Evolutionary conservation across 441 rosid genomes (phyloP).

Genomic region (Pelargonium australe): DNA sequence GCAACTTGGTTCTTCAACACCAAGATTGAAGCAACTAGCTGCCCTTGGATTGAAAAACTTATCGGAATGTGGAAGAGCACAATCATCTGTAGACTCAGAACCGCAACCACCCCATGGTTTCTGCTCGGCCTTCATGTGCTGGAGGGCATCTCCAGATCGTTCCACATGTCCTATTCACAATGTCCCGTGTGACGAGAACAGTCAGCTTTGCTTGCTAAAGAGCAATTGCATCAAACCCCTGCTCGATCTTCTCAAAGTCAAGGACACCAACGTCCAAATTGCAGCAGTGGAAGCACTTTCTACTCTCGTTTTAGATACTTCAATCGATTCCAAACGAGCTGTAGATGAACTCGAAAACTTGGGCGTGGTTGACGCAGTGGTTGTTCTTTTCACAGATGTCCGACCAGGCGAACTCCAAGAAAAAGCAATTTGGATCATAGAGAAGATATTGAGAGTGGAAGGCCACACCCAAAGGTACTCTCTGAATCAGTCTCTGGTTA

Average conservation of each 20-base stretch:
- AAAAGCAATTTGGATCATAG: slow-evolving; percentile 33
- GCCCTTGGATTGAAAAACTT: slow-evolving; percentile 34
- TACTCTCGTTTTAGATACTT: slow-evolving; percentile 27
- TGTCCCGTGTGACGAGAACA: slow-evolving; percentile 22
- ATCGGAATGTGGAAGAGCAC: slow-evolving; percentile 29
- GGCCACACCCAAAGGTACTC: slow-evolving; percentile 26
- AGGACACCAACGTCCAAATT: slow-evolving; percentile 30
- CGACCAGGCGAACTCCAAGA: slow-evolving; percentile 36
- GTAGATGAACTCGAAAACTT: slow-evolving; percentile 30
- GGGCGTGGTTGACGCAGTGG: slow-evolving; percentile 18
- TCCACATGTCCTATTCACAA: slow-evolving; percentile 32
- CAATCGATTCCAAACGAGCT: slow-evolving; percentile 23
- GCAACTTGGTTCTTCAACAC: slow-evolving; percentile 25
- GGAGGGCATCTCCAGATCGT: slow-evolving; percentile 23
- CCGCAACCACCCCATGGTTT: slow-evolving; percentile 23
- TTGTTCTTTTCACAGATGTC: slow-evolving; percentile 28
- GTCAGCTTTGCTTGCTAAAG: slow-evolving; percentile 31
- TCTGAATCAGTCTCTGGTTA: slow-evolving; percentile 15
- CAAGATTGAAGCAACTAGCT: slow-evolving; percentile 31
- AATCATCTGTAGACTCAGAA: slow-evolving; percentile 22
- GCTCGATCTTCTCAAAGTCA: slow-evolving; percentile 24
- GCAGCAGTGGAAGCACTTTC: slow-evolving; percentile 37
- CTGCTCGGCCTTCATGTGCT: slow-evolving; percentile 28
- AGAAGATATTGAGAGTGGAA: slow-evolving; percentile 31
- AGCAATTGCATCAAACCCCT: slow-evolving; percentile 33